Evolutionary conservation across 176 grass and related monocot species (phyloP).

Genomic region (Echinochloa phyllopogon): DNA sequence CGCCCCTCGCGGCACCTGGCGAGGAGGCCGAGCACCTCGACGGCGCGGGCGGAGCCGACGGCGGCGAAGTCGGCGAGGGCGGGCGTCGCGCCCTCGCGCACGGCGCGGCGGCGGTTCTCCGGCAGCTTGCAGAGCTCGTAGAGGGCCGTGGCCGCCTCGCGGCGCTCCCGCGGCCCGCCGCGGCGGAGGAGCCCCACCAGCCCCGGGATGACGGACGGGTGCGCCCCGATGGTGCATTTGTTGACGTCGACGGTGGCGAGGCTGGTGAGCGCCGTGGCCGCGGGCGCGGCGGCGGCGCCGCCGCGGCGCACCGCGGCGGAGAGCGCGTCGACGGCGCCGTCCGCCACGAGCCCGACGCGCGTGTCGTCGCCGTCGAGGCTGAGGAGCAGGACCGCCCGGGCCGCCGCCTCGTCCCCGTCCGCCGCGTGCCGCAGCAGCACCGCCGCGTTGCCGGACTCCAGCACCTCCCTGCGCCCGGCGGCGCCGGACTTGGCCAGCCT

Average conservation of each 20-base stretch:
- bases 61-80: constrained; percentile 63
- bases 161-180: constrained; percentile 64
- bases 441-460: constrained; percentile 64
- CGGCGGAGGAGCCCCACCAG: constrained; percentile 61
- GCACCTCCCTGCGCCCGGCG: constrained; percentile 54
- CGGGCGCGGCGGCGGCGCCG: constrained; percentile 59
- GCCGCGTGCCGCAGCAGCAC: constrained; percentile 66
- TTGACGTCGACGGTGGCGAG: constrained; percentile 93
- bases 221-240: constrained; percentile 91
- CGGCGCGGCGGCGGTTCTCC: constrained; percentile 70
- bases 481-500: constrained; percentile 56
- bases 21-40: constrained; percentile 79
- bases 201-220: constrained; percentile 59
- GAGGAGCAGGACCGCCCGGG: constrained; percentile 60
- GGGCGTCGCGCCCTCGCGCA: constrained; percentile 56
- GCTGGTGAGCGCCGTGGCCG: constrained; percentile 79
- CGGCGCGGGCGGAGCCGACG: constrained; percentile 79
- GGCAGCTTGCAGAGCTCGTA: constrained; percentile 97
- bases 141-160: constrained; percentile 82
- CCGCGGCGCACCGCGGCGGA: constrained; percentile 50
- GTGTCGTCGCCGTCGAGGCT: constrained; percentile 85
- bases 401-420: constrained; percentile 46
- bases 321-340: constrained; percentile 80
- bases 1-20: constrained; percentile 76
- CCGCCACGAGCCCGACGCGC: constrained; percentile 74